These are phyloP conservation scores for Xylaria castorea DNA, from an alignment of 495 filamentous ascomycete species.

Conservation along the genomic window DNA sequence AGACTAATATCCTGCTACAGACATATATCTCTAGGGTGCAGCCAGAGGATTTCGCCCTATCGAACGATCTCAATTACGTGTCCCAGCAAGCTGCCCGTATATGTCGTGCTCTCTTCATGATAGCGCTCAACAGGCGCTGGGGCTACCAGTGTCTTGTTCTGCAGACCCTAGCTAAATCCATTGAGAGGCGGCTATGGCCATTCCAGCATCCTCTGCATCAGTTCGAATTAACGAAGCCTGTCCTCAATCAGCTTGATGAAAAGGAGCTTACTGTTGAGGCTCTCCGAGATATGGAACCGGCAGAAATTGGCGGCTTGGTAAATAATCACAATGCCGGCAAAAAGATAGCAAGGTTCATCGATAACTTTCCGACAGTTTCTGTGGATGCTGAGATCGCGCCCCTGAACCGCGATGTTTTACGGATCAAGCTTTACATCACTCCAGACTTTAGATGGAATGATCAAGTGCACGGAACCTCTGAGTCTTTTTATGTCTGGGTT, in stretches of 20 bases:
- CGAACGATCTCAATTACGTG: constrained; percentile 92
- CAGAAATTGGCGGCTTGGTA: constrained; percentile 90
- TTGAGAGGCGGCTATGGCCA: constrained; percentile 93
- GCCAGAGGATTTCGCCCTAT: constrained; percentile 89
- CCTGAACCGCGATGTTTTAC: constrained; percentile 90
- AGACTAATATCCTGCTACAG: constrained; percentile 95
- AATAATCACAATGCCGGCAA: constrained; percentile 88
- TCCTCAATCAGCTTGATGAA: constrained; percentile 82
- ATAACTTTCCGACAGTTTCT: constrained; percentile 90
- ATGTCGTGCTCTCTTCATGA: constrained; percentile 95
- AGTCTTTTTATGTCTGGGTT: constrained; percentile 98
- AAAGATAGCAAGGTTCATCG: constrained; percentile 77
- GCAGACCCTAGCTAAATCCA: constrained; percentile 89
- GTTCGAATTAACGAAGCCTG: constrained; percentile 85
- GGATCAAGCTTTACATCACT: constrained; percentile 82
- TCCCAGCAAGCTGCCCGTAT: constrained; percentile 95
- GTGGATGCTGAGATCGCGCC: constrained; percentile 95
- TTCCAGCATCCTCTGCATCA: constrained; percentile 95
- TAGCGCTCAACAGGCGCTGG: constrained; percentile 92
- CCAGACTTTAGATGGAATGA: constrained; percentile 97
- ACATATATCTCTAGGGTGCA: constrained; percentile 89
- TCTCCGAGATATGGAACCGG: constrained; percentile 87
- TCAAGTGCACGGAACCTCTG: constrained; percentile 88
- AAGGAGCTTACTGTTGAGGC: constrained; percentile 78
- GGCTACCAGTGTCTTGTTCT: constrained; percentile 92